Base-by-base conservation (phyloP, 768 basidiomycete genomes). In the Lactarius indigo region DNA sequence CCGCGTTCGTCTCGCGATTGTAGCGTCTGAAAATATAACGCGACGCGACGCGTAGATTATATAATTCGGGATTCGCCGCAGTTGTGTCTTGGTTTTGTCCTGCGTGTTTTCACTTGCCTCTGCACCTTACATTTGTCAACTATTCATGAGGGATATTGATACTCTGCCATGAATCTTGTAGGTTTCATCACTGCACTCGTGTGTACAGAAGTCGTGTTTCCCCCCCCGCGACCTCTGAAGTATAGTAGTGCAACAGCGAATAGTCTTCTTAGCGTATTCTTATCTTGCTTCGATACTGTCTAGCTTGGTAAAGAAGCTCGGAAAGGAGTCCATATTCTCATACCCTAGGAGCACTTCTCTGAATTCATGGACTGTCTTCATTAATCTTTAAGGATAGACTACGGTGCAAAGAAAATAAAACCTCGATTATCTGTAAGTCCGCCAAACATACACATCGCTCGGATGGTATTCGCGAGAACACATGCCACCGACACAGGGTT, bases 171-270 rank as follows among this genome's bases (percentile, higher is more conserved):
- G 26, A 52, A 52, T 28, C 39, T 61, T 30, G 12, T 4, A 20
- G 28, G 10, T 18, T 37, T 59, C 41, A 44, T 44, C 33, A 30
- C 26, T 13, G 64, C 69, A 57, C 64, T 57, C 47, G 52, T 67
- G 77, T 77, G 77, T 78, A 78, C 77, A 78, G 75, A 74, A 73
- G 73, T 74, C 74, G 75, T 71, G 75, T 52, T 60, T 56, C 56
- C 59, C 67, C 70, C 64, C 74, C 75, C 72, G 73, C 75, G 71
- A 74, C 74, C 63, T 76, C 76, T 78, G 77, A 78, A 77, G 75
- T 74, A 74, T 68, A 59, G 57, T 63, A 68, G 75, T 78, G 77
- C 77, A 69, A 78, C 47, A 78, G 28, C 57, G 52, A 77, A 47
- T 30, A 26, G 59, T 66, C 64, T 61, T 57, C 64, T 68, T 39